phyloP scores from a whole-genome alignment of 169 alveolate species.

The Cryptosporidium ryanae region DNA sequence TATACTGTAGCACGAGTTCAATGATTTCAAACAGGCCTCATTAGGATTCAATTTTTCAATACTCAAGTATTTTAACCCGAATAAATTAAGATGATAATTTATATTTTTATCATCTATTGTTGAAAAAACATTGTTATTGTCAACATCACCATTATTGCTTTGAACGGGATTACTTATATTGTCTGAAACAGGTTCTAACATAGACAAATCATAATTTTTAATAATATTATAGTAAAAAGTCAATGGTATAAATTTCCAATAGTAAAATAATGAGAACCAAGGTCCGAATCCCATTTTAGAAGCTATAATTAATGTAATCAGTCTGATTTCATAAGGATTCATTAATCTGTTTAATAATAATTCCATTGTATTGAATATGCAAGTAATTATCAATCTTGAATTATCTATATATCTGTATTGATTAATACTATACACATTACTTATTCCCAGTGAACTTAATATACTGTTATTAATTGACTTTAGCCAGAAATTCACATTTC shows the following conservation, averaged over 20 bases:
- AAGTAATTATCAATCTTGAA: conserved; percentile 18
- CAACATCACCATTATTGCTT: neutral
- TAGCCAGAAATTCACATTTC: conserved; percentile 35
- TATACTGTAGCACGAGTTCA: conserved; percentile 33
- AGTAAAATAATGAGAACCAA: conserved; percentile 54
- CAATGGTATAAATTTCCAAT: conserved; percentile 69
- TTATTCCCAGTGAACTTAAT: conserved; percentile 17
- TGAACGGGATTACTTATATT: neutral
- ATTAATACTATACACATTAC: neutral
- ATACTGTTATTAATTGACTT: neutral
- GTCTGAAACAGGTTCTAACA: conserved; percentile 23
- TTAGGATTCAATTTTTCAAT: conserved; percentile 25
- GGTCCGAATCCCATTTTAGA: conserved; percentile 72
- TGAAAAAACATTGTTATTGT: neutral
- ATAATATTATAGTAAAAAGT: conserved; percentile 60
- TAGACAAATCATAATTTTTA: conserved; percentile 13
- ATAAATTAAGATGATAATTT: conserved; percentile 21
- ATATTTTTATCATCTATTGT: neutral
- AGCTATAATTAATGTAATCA: conserved; percentile 22
- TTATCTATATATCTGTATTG: conserved; percentile 29
- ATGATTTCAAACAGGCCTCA: conserved; percentile 43
- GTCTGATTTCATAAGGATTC: conserved; percentile 57
- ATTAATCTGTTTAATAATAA: conserved; percentile 12
- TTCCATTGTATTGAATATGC: conserved; percentile 34
- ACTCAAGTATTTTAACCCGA: conserved; percentile 44